Evolutionary conservation across 192 early-diverging fungal genomes (phyloP).

Genomic region (Coemansia sp.): DNA sequence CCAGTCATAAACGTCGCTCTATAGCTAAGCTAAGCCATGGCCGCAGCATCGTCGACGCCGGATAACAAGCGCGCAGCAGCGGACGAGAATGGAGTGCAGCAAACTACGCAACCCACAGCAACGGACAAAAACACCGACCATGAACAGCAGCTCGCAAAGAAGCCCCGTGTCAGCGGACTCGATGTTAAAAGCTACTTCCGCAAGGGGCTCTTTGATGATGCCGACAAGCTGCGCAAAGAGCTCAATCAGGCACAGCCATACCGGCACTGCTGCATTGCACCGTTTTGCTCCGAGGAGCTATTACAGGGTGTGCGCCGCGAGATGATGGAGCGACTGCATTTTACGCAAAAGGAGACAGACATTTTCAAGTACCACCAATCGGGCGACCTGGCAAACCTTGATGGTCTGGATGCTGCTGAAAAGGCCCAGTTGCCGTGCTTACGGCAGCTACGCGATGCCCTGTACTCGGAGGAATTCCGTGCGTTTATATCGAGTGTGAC

Average conservation of each 20-base stretch:
- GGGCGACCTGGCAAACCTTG: conserved; percentile 78
- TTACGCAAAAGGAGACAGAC: conserved; percentile 81
- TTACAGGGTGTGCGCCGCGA: conserved; percentile 63
- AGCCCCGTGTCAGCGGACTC: conserved; percentile 7
- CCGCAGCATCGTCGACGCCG: not conserved
- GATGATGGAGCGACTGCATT: conserved; percentile 59
- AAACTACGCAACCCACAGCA: no score
- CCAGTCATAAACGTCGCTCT: no score
- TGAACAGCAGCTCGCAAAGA: no score
- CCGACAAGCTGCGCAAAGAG: conserved; percentile 6
- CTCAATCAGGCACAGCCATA: conserved; percentile 55
- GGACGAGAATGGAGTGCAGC: no score
- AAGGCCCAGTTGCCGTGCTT: conserved; percentile 53
- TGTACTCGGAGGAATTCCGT: conserved; percentile 74
- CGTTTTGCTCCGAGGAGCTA: conserved; percentile 59
- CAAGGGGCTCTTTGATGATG: conserved; percentile 22
- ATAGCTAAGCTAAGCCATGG: no score
- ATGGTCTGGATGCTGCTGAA: conserved; percentile 64
- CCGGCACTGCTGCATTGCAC: conserved; percentile 59
- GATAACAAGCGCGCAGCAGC: conserved; percentile 10
- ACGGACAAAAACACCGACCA: no score
- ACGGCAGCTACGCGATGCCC: conserved; percentile 62
- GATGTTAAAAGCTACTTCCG: conserved; percentile 21
- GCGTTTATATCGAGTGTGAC: conserved; percentile 62
- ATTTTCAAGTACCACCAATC: conserved; percentile 81